Conservation (phyloP, 768 basidiomycete genomes). For the Amylocystis lapponica region DNA sequence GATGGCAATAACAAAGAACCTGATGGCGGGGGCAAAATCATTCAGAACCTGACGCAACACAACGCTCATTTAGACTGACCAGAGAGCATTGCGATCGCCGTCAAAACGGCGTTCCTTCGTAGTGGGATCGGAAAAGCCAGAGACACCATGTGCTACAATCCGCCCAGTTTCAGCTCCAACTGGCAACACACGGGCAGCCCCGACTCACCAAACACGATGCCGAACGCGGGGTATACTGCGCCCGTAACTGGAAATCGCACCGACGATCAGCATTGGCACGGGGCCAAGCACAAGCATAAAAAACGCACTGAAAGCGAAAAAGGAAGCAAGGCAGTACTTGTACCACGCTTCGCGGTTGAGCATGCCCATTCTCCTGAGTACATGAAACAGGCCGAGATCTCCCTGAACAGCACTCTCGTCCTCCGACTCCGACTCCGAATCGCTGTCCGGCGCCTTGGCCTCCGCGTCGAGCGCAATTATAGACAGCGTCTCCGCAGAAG, state of each 20-base stretch:
- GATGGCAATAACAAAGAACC: slow-evolving; percentile 79
- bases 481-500: slow-evolving; percentile 35
- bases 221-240: slow-evolving; percentile 66
- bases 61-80: slow-evolving; percentile 24
- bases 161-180: neutral
- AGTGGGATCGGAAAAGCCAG: slow-evolving; percentile 45
- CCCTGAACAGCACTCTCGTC: slow-evolving; percentile 43
- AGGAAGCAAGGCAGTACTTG: slow-evolving; percentile 51
- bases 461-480: slow-evolving; percentile 64
- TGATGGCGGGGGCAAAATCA: slow-evolving; percentile 19
- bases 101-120: slow-evolving; percentile 38
- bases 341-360: slow-evolving; percentile 52
- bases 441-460: slow-evolving; percentile 47
- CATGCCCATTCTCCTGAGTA: slow-evolving; percentile 48
- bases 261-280: neutral
- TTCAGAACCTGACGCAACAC: neutral
- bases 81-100: slow-evolving; percentile 70
- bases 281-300: neutral
- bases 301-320: slow-evolving; percentile 42
- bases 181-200: neutral
- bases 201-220: slow-evolving; percentile 52
- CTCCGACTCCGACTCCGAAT: slow-evolving; percentile 25
- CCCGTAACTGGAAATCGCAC: slow-evolving; percentile 35
- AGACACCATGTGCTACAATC: slow-evolving; percentile 46
- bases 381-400: slow-evolving; percentile 66